Base-by-base conservation (phyloP, 352 stramenopile genomes). In the Globisporangium heterothallicum region DNA sequence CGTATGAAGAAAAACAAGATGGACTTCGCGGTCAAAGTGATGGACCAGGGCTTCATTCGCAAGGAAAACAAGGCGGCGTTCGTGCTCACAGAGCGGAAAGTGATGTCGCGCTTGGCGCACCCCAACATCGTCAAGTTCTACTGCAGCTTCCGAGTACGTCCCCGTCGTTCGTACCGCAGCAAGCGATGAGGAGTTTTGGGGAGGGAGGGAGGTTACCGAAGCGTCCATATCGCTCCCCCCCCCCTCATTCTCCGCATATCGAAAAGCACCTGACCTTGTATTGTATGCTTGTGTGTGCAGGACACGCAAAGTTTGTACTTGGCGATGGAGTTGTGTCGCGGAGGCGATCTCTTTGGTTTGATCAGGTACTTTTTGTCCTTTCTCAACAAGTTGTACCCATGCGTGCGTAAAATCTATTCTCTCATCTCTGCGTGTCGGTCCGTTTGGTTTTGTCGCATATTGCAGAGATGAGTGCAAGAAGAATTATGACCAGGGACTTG, bases 41-140 rank as follows among this genome's bases (percentile, higher is more conserved):
- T 96, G 86, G 86, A 96, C 57, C 86, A 96, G 64, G 68, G 63
- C 52, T 92, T 92, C 56, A 94, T 96, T 44, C 83, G 83, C 67
- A 92, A 91, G 63, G 87, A 96, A 63, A 95, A 96, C 63, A 96
- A 96, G 63, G 85, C 86, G 38, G 81, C 74, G n/a, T 92, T 93
- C 53, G 83, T 95, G 47, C 78, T 96, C 50, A 95, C 84, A n/a
- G 87, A 96, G 66, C 78, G 82, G 57, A 89, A 89, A 49, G 83
- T 96, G 56, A 86, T 96, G 68, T 93, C 84, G 49, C 84, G 81
- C 19, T 58, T 96, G n/a, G 64, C 67, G 42, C 84, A 96, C 56
- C 82, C 87, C 13, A 86, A 87, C 64, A 93, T 96, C 40, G 80
- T 96, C 59, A 84, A 84, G 62, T 92, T 96, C 59, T 94, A 88